These are phyloP conservation scores for Pseudotulostoma volvatum DNA, from an alignment of 495 filamentous ascomycete genomes.

Conservation along the genomic window DNA sequence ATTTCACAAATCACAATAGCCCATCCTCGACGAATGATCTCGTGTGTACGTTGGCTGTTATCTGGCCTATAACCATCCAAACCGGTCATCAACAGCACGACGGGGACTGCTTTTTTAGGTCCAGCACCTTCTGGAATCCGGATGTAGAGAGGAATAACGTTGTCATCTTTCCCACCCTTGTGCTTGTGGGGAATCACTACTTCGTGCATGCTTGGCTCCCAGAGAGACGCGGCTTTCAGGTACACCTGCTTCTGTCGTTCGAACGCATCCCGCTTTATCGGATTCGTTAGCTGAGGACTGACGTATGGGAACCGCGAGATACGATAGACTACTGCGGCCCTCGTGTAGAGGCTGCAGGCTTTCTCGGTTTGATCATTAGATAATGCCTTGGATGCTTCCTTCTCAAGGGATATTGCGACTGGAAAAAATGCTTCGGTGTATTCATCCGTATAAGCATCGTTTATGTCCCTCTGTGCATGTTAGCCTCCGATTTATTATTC, in stretches of 20 bases:
- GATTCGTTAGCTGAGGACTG: slow-evolving; percentile 24
- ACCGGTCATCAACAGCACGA: slow-evolving; percentile 56
- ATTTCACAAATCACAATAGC: slow-evolving; percentile 52
- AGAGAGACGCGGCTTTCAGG: slow-evolving; percentile 38
- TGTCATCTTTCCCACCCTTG: slow-evolving; percentile 30
- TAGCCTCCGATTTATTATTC: slow-evolving; percentile 17
- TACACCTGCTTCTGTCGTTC: slow-evolving; percentile 49
- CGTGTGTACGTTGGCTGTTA: slow-evolving; percentile 53
- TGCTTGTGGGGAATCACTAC: slow-evolving; percentile 42
- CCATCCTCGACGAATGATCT: slow-evolving; percentile 46
- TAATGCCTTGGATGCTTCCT: slow-evolving; percentile 29
- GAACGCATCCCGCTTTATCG: slow-evolving; percentile 45
- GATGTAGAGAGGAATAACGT: slow-evolving; percentile 46
- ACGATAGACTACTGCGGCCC: slow-evolving; percentile 54
- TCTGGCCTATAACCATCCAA: slow-evolving; percentile 69
- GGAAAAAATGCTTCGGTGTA: slow-evolving; percentile 50
- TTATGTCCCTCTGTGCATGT: too few species aligned
- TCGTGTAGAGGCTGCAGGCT: slow-evolving; percentile 48
- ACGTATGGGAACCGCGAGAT: slow-evolving; percentile 62
- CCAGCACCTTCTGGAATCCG: slow-evolving; percentile 35
- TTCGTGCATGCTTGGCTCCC: slow-evolving; percentile 40
- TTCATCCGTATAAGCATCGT: slow-evolving; percentile 44
- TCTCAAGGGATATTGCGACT: slow-evolving; percentile 35
- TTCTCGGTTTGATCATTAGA: slow-evolving; percentile 25
- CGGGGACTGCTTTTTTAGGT: slow-evolving; percentile 29